These are phyloP conservation scores for Cladophialophora yegresii DNA, from an alignment of 2,329 filamentous ascomycete species.

Conservation along the genomic window DNA sequence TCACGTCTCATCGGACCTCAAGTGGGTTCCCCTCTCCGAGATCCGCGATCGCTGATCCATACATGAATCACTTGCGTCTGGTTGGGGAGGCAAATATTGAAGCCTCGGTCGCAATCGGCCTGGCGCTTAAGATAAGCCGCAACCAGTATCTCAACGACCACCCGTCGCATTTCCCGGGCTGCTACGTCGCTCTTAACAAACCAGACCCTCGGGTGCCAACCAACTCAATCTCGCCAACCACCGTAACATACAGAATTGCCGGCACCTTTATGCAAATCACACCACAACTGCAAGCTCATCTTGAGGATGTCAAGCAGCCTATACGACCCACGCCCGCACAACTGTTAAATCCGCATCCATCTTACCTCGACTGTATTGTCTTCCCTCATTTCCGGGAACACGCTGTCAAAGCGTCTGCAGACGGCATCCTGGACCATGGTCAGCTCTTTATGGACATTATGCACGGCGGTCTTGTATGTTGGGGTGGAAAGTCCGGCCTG, in stretches of 20 bases:
- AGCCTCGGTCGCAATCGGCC: conserved; percentile 29
- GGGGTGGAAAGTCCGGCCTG: conserved; percentile 38
- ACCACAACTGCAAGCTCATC: conserved; percentile 19
- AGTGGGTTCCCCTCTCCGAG: background rate
- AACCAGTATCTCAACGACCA: conserved; percentile 33
- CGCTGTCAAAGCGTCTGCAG: conserved; percentile 24
- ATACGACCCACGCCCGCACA: conserved; percentile 27
- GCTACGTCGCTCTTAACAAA: conserved; percentile 25
- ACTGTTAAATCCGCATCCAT: conserved; percentile 26
- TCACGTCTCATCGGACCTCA: conserved; percentile 10
- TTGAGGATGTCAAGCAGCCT: conserved; percentile 14
- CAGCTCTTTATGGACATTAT: conserved; percentile 45
- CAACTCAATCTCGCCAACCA: background rate
- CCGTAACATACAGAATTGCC: conserved; percentile 15
- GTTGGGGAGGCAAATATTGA: conserved; percentile 20
- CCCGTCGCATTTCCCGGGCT: conserved; percentile 29
- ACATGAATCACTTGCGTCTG: conserved; percentile 31
- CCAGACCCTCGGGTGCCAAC: conserved; percentile 1
- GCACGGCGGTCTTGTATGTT: conserved; percentile 44
- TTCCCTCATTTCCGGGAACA: conserved; percentile 31
- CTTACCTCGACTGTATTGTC: conserved; percentile 34
- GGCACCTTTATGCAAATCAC: conserved; percentile 18
- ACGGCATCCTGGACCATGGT: conserved; percentile 41
- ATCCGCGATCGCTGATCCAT: conserved; percentile 16
- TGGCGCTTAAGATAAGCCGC: conserved; percentile 25